Evolutionary conservation across 2,329 filamentous ascomycete species (phyloP).

Genomic region (Bertia moriformis): DNA sequence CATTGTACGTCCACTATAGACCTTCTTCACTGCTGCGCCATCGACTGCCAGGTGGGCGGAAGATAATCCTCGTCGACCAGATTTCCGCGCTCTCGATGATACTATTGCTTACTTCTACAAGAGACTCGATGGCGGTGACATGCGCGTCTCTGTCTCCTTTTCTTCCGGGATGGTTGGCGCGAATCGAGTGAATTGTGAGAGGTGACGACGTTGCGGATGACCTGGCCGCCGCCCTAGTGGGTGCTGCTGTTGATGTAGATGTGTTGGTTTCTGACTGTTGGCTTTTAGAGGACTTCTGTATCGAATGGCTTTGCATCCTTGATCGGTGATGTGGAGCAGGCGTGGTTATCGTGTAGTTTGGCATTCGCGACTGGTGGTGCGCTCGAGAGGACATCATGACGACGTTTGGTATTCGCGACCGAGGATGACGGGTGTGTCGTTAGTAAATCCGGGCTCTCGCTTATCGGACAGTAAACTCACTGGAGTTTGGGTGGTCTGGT

Average conservation of each 20-base stretch:
- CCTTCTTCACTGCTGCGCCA: background rate
- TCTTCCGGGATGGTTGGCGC: conserved; percentile 31
- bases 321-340: no score
- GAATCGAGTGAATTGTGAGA: conserved; percentile 35
- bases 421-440: no score
- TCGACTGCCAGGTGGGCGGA: background rate
- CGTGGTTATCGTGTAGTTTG: no score
- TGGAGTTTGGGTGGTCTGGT: no score
- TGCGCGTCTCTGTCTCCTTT: conserved; percentile 43
- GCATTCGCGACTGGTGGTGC: no score
- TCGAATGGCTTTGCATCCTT: no score
- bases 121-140: conserved; percentile 34
- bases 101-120: conserved; percentile 22
- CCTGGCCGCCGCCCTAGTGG: conserved; percentile 47
- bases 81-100: background rate
- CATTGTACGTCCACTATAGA: conserved; percentile 18
- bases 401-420: no score
- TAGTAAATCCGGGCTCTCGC: no score
- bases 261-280: background rate
- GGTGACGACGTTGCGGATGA: conserved; percentile 30
- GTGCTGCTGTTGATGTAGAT: conserved; percentile 34
- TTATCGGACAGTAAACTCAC: no score
- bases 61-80: background rate
- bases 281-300: no score
- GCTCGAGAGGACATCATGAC: no score